Percentiles rank a stretch among this genome's conserved stretches.
Conservation (phyloP, 1,284 basidiomycete genomes). For the Phylloboletellus chloephorus region DNA sequence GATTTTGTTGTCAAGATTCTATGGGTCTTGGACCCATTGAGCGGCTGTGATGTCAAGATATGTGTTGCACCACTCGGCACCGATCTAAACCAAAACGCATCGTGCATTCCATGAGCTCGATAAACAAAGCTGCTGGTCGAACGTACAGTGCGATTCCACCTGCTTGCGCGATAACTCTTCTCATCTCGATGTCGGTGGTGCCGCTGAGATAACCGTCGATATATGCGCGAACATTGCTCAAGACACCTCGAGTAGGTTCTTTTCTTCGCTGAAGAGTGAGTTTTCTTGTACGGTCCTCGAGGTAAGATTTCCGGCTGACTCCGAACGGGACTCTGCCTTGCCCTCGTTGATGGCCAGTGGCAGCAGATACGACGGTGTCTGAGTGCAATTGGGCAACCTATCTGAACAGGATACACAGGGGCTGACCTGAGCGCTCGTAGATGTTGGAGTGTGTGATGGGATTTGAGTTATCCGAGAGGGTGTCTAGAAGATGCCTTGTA, state of each 20-base stretch:
- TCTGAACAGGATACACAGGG: background rate
- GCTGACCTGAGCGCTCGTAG: slow-evolving; percentile 50
- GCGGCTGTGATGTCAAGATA: slow-evolving; percentile 61
- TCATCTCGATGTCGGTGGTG: slow-evolving; percentile 74
- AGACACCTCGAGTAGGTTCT: slow-evolving; percentile 29
- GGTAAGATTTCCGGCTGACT: slow-evolving; percentile 35
- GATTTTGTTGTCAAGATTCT: slow-evolving; percentile 48
- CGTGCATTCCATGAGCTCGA: too few relatives aligned
- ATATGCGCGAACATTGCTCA: slow-evolving; percentile 48
- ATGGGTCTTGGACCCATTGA: slow-evolving; percentile 63
- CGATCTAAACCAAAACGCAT: slow-evolving; percentile 32
- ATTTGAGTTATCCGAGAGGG: slow-evolving; percentile 54
- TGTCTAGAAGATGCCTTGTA: slow-evolving; percentile 53
- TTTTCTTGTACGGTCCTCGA: slow-evolving; percentile 46
- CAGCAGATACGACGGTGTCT: slow-evolving; percentile 56
- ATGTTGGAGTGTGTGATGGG: slow-evolving; percentile 71
- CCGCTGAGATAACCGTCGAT: slow-evolving; percentile 61
- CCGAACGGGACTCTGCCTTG: slow-evolving; percentile 40
- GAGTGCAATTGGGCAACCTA: background rate
- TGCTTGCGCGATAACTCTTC: slow-evolving; percentile 49
- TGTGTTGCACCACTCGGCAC: slow-evolving; percentile 61
- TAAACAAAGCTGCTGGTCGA: background rate
- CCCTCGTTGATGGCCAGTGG: slow-evolving; percentile 64
- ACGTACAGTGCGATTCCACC: slow-evolving; percentile 53
- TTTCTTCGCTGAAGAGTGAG: slow-evolving; percentile 42